Evolutionary conservation across 257 asterid genomes (phyloP).

Genomic region (Nicotiana obtusifolia): DNA sequence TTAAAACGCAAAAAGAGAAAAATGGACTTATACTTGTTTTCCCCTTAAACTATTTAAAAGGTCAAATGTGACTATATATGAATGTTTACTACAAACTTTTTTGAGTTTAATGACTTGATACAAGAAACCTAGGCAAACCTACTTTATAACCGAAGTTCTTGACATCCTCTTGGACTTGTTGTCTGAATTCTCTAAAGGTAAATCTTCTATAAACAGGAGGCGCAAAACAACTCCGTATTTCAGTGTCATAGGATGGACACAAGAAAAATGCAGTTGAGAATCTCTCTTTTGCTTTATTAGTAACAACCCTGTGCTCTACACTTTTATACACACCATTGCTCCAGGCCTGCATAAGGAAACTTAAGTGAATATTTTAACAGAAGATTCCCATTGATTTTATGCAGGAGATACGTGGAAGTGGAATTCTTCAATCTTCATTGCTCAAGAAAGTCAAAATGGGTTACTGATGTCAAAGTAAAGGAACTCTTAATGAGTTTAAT

Average conservation of each 20-base stretch:
- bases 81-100: background rate
- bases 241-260: constrained; percentile 76
- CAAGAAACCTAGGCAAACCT: constrained; percentile 65
- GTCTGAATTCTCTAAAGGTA: constrained; percentile 72
- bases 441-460: background rate
- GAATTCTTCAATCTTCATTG: too few relatives aligned
- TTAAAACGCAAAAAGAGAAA: background rate
- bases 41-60: background rate
- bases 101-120: constrained; percentile 11
- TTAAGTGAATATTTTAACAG: too few relatives aligned
- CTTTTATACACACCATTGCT: constrained; percentile 82
- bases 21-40: background rate
- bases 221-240: constrained; percentile 39
- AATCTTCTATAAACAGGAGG: constrained; percentile 61
- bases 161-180: constrained; percentile 77
- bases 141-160: constrained; percentile 65
- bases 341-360: constrained; percentile 64
- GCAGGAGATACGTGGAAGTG: too few relatives aligned
- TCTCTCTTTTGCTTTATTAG: constrained; percentile 57
- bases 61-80: background rate
- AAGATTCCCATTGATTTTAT: too few relatives aligned
- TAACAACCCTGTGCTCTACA: constrained; percentile 78
- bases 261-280: constrained; percentile 80
- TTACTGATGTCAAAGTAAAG: background rate
- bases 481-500: too few relatives aligned